A percentile compares a stretch with the other conserved stretches of the same genome.
These are phyloP conservation scores for Penicillium sp. DNA, from an alignment of 2,329 filamentous ascomycete genomes.

Conservation along the genomic window DNA sequence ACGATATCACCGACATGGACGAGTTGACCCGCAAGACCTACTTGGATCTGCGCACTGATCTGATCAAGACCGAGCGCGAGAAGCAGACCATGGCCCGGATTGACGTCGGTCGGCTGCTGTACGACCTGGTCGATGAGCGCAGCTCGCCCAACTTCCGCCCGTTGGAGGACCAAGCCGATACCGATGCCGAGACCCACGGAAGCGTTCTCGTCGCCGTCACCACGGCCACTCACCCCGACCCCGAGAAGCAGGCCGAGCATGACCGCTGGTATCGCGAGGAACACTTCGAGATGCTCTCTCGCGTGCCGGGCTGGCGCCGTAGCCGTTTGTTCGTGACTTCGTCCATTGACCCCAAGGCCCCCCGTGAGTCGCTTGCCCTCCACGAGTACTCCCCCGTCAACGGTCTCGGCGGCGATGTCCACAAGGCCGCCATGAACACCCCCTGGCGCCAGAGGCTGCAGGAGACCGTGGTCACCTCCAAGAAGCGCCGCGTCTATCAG, in stretches of 20 bases:
- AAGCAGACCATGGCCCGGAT: slow-evolving; percentile 68
- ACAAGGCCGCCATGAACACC: slow-evolving; percentile 67
- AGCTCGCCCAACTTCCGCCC: slow-evolving; percentile 63
- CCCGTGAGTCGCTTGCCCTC: slow-evolving; percentile 67
- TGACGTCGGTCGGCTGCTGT: slow-evolving; percentile 73
- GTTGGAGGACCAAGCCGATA: slow-evolving; percentile 65
- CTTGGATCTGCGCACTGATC: slow-evolving; percentile 54
- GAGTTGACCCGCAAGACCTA: slow-evolving; percentile 72
- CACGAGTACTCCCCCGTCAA: slow-evolving; percentile 75
- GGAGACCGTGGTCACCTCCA: slow-evolving; percentile 62
- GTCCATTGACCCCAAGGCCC: slow-evolving; percentile 62
- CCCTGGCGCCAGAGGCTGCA: slow-evolving; percentile 66
- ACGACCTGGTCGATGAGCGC: slow-evolving; percentile 67
- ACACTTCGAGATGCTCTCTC: slow-evolving; percentile 72
- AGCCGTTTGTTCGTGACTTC: slow-evolving; percentile 74
- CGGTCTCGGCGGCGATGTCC: slow-evolving; percentile 68
- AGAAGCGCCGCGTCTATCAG: slow-evolving; percentile 67
- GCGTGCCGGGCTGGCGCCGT: slow-evolving; percentile 79
- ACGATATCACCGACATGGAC: slow-evolving; percentile 79
- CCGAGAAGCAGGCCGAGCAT: slow-evolving; percentile 59
- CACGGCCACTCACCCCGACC: slow-evolving; percentile 63
- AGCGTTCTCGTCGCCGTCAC: slow-evolving; percentile 68
- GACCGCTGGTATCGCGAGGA: slow-evolving; percentile 76
- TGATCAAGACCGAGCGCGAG: slow-evolving; percentile 64
- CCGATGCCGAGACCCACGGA: slow-evolving; percentile 59